These are phyloP conservation scores for Sherardia arvensis DNA, from an alignment of 257 asterid species.

Conservation along the genomic window DNA sequence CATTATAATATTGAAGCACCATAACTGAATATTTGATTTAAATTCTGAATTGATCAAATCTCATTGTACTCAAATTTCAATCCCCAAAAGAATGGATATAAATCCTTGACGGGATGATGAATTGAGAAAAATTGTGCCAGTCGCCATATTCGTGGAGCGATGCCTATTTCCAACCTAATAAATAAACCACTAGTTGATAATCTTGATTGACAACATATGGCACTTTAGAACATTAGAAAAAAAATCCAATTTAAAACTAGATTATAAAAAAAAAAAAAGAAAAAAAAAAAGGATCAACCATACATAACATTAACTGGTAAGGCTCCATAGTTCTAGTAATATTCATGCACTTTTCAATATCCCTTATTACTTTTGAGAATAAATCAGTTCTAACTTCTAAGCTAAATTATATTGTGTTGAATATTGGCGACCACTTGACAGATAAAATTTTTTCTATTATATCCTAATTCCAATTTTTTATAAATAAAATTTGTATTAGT, in stretches of 20 bases:
- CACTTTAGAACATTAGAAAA: not conserved
- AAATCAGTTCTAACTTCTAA: not conserved
- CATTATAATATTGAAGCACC: too few relatives aligned
- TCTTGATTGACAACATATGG: not conserved
- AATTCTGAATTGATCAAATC: too few relatives aligned
- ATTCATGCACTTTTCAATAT: not conserved
- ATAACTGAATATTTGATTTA: too few relatives aligned
- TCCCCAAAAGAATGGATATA: not conserved
- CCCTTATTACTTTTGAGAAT: not conserved
- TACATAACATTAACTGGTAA: not conserved
- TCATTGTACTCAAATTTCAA: too few relatives aligned
- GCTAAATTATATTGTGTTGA: not conserved
- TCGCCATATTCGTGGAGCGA: not conserved
- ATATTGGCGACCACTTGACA: not conserved
- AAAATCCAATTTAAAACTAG: not conserved
- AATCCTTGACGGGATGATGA: too few relatives aligned
- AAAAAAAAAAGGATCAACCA: not conserved
- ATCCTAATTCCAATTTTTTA: too few relatives aligned
- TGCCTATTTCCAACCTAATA: not conserved
- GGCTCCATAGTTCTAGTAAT: not conserved
- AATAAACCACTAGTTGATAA: not conserved
- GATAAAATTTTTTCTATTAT: too few relatives aligned
- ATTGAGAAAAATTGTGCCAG: not conserved
- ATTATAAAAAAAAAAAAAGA: too few relatives aligned
- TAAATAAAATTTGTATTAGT: too few relatives aligned